Base-by-base conservation (phyloP, 208 protist genomes). In the Crithidia mellificae region DNA sequence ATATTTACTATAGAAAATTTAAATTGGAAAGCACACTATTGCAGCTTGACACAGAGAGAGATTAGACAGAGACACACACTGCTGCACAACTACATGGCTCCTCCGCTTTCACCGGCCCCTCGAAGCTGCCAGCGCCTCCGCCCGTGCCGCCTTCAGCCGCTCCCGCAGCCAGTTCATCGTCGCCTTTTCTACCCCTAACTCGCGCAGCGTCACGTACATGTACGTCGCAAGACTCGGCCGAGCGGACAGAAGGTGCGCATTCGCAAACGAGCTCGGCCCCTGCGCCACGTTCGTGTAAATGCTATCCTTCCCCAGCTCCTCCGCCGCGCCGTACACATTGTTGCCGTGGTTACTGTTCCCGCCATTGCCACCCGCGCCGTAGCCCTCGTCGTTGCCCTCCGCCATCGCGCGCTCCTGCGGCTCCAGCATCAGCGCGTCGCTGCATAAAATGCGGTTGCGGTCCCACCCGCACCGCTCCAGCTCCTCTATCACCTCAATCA, bases 391-490 rank as follows among this genome's bases (percentile, higher is more conserved):
- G 34, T 20, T 61, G 54, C 54, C 58, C 30, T 44, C 63, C 9
- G 70, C 68, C 19, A 14, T 44, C 24, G 39, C 53, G 32, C 71
- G 67, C 34, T 84, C 81, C 32, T 74, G 63, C 27, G 74, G 66
- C 41, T 78, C 67, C 22, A 80, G 53, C 66, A 85, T 78, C 7
- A 85, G 73, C 9, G 68, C 75, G 57, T 85, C 74, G 44, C 61
- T 67, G 61, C 72, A 70, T 12, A 94, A 77, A 29, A 92, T 85
- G 4, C 71, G 52, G 39, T 82, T 63, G 41, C 69, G 64, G 50
- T 85, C 83, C 86, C 86, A 94, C 9, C 81, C 74, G 58, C 86
- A 92, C 36, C 64, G 49, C 50, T 91, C 83, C 24, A 94, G 51
- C 39, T 80, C 63, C 41, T 65, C 73, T 22, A 94, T 58, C 25